These are phyloP conservation scores for Meripilus lineatus DNA, from an alignment of 1,284 basidiomycete genomes.

Conservation along the genomic window DNA sequence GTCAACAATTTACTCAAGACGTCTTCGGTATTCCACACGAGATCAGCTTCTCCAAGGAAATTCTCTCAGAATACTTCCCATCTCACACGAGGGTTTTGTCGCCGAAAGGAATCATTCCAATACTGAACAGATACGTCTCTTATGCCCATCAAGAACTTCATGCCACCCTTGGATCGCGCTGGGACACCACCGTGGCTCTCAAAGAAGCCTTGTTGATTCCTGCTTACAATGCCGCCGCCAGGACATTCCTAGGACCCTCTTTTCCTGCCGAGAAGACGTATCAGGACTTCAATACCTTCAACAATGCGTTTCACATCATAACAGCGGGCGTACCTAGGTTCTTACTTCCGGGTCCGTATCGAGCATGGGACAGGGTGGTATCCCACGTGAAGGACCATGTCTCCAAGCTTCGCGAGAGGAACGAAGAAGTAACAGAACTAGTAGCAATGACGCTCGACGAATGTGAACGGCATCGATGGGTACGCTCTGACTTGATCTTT, in stretches of 20 bases:
- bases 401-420: slow-evolving; percentile 13
- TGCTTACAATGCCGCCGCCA: slow-evolving; percentile 20
- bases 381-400: slow-evolving; percentile 23
- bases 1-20: slow-evolving; percentile 10
- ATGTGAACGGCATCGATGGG: slow-evolving; percentile 15
- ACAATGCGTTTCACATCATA: slow-evolving; percentile 25
- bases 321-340: slow-evolving; percentile 18
- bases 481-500: slow-evolving; percentile 2
- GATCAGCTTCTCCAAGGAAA: slow-evolving; percentile 2
- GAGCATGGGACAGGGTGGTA: slow-evolving; percentile 19
- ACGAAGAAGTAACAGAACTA: slow-evolving; percentile 15
- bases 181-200: slow-evolving; percentile 12
- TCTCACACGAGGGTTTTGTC: slow-evolving; percentile 13
- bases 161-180: slow-evolving; percentile 6
- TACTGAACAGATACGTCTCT: slow-evolving; percentile 9
- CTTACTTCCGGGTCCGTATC: slow-evolving; percentile 11
- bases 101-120: slow-evolving; percentile 10
- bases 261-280: slow-evolving; percentile 19
- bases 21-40: slow-evolving; percentile 9
- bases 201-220: slow-evolving; percentile 15
- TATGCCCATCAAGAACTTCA: slow-evolving; percentile 10
- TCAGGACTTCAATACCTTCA: slow-evolving; percentile 20
- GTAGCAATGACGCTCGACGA: slow-evolving; percentile 10
- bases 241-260: slow-evolving; percentile 20
- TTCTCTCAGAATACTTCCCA: slow-evolving; percentile 13